Base-by-base conservation (phyloP, 2,329 filamentous ascomycete species). In the Fusarium annulatum region DNA sequence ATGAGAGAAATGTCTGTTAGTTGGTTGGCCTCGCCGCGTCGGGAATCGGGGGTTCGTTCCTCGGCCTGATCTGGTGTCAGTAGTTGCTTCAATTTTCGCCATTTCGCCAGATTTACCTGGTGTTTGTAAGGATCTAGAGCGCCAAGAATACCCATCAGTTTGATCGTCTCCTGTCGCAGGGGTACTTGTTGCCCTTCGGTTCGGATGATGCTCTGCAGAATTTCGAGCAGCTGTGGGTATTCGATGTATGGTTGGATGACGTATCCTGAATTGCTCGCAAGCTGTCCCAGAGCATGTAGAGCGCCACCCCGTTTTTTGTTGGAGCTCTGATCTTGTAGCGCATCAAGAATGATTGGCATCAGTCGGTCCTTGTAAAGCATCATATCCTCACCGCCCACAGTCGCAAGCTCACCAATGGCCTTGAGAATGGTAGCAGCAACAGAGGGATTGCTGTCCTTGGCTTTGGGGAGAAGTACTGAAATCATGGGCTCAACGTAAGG, bases 401-500 rank as follows among this genome's bases (percentile, higher is more conserved):
- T 96, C 12, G 96, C 95, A 64, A 99, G 88, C 81, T 99, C 95
- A 55, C 96, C 96, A 70, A 99, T 94, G 11, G 96, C 96, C 81
- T 95, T 94, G 59, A 99, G 86, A n/a, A 97, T 97, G 5, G 95
- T 97, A 3, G 96, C 94, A 28, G 96, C 95, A 21, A 99, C 96
- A 43, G 94, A 93, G 1, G 95, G 90, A 75, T 94, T 96, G 2
- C 90, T 82, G 80, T 99, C 96, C 63, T 90, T 92, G 10, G 96
- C 94, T 81, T 98, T 98, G 2, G 96, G 96, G 6, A 99, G 86
- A n/a, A 99, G 88, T 69, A 96, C 93, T 67, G 99, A 92, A 76
- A 99, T 97, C 69, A 98, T 92, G 2, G 94, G 94, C 96, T 98
- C 95, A 52, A 99, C 96, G 77, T 98, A 98, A 7, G 96, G 96